Base-by-base conservation (phyloP, 352 stramenopile species). In the Phytophthora tubulina region DNA sequence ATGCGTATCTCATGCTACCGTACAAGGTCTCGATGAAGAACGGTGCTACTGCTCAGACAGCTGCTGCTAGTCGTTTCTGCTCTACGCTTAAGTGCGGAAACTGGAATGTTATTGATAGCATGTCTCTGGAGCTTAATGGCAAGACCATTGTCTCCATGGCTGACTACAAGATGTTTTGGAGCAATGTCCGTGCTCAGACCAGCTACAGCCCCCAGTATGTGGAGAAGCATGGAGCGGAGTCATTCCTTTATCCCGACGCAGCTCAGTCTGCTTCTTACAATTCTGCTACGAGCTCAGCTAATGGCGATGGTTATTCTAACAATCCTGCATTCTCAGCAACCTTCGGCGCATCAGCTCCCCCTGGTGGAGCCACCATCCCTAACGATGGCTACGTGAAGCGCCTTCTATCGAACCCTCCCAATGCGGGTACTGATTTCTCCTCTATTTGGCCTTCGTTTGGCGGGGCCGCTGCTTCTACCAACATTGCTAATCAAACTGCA, bases 171-270 rank as follows among this genome's bases (percentile, higher is more conserved):
- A 7, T 42, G 36, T 42, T 42, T 42, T 42, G 36, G 36, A 42
- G 13, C 36, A 42, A 42, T 9, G 5, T 42, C 3, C 36, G 36
- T 10, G 36, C 36, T 42, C 36, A 42, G 63, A 53, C 45, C 0
- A 9, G 50, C 7, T 61, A 50, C 6, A 64, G 44, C 17, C 35
- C 44, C 46, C 39, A 52, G 21, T 70, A 70, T 11, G 53, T 70
- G n/a, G 35, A 70, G 1, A 70, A 70, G 45, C 63, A 70, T 59
- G 63, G 53, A 3, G 44, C 63, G 13, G 52, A 63, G 13, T 54
- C 44, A 0, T 70, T 64, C 35, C 53, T 70, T 15, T 70, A 11
- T 30, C 63, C 44, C 9, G 63, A 70, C 52, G 3, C 45, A 4
- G 63, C 39, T 48, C 45, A 56, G 27, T 55, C 45, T 11, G 36